Conservation (phyloP, 345 rosid genomes). For the Boechera divaricarpa region DNA sequence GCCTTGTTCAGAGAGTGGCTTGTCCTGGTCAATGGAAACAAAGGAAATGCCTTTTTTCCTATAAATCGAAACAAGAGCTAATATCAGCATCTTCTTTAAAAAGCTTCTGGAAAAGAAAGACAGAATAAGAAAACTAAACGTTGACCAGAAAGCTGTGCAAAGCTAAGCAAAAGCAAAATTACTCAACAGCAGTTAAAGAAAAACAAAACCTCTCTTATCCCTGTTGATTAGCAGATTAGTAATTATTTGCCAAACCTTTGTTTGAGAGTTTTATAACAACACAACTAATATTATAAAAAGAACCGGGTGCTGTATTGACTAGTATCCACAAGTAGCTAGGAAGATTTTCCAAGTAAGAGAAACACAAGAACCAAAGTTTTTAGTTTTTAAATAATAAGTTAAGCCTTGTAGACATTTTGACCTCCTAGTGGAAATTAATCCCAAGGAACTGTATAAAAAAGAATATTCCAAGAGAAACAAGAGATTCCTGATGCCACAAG, state of each 20-base stretch:
- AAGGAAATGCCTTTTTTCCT: conserved; percentile 80
- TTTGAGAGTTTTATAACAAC: conserved; percentile 9
- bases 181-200: neutral
- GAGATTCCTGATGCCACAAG: conserved; percentile 23
- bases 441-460: conserved; percentile 12
- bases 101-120: neutral
- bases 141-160: neutral
- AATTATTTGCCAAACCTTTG: neutral
- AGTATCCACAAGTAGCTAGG: conserved; percentile 3
- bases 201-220: neutral
- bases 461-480: conserved; percentile 40
- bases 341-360: neutral
- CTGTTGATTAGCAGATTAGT: neutral
- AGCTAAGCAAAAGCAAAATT: conserved; percentile 9
- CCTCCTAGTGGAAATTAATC: conserved; percentile 25
- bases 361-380: neutral
- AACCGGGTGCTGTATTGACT: neutral
- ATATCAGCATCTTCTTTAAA: neutral
- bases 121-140: conserved; percentile 7
- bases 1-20: conserved; percentile 81
- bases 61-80: conserved; percentile 37
- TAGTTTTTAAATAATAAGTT: conserved; percentile 1
- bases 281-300: neutral
- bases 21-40: conserved; percentile 66
- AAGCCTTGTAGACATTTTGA: conserved; percentile 30